Percentiles rank a stretch among this genome's conserved stretches.
phyloP scores from a whole-genome alignment of 495 filamentous ascomycete genomes.

The Cercophora scortea region DNA sequence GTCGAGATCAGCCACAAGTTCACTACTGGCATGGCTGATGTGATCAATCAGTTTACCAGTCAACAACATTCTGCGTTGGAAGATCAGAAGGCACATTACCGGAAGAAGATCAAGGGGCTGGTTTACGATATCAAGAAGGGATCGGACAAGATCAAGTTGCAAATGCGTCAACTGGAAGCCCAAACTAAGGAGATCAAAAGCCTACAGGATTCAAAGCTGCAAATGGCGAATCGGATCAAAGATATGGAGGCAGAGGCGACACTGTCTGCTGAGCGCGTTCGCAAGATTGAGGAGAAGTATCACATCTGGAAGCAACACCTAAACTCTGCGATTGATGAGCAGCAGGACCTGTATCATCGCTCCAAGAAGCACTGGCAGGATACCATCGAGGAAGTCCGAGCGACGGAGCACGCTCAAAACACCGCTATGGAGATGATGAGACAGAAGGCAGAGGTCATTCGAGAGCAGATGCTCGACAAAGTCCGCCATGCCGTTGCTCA shows the following conservation, averaged over 20 bases:
- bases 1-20: slow-evolving; percentile 15
- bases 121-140: slow-evolving; percentile 3
- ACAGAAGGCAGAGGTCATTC: slow-evolving; percentile 20
- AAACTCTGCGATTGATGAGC: slow-evolving; percentile 31
- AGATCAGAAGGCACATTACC: slow-evolving; percentile 12
- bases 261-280: slow-evolving; percentile 7
- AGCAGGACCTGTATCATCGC: slow-evolving; percentile 27
- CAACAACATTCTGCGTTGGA: slow-evolving; percentile 9
- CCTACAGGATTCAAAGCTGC: slow-evolving; percentile 12
- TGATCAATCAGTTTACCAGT: slow-evolving; percentile 19
- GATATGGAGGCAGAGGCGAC: slow-evolving; percentile 16
- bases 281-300: slow-evolving; percentile 23
- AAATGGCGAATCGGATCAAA: slow-evolving; percentile 13
- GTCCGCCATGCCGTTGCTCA: slow-evolving; percentile 19
- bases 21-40: slow-evolving; percentile 9
- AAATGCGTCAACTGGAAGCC: background rate
- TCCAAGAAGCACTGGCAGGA: slow-evolving; percentile 21
- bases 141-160: background rate
- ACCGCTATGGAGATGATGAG: slow-evolving; percentile 15
- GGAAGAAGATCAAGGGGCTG: slow-evolving; percentile 14
- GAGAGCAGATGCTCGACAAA: slow-evolving; percentile 24
- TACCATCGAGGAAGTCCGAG: slow-evolving; percentile 15
- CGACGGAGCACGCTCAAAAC: slow-evolving; percentile 10
- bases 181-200: slow-evolving; percentile 17
- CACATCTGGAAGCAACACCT: slow-evolving; percentile 19